Conservation (phyloP, 2,329 filamentous ascomycete genomes). For the Cytospora paraplurivora region DNA sequence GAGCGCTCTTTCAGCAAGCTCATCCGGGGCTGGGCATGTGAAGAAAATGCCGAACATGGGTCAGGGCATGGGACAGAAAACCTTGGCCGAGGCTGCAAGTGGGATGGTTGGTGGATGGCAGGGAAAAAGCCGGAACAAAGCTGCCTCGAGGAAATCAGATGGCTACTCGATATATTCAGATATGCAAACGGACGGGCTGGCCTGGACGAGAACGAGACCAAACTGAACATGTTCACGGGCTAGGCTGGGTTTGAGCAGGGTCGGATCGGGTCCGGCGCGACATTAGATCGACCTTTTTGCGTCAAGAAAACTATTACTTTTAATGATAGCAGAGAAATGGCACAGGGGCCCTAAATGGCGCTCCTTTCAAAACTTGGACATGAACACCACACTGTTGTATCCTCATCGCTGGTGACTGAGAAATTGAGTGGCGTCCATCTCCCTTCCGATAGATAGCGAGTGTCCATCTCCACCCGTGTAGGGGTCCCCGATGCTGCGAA, state of each 20-base stretch:
- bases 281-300: slow-evolving; percentile 11
- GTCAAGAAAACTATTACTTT: slow-evolving; percentile 23
- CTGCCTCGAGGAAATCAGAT: slow-evolving; percentile 8
- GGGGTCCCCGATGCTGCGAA: not conserved
- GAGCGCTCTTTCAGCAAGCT: not conserved
- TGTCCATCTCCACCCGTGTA: not conserved
- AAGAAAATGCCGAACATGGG: slow-evolving; percentile 10
- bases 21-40: not conserved
- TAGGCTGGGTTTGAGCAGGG: not conserved
- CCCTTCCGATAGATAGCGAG: not conserved
- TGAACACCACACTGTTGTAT: not conserved
- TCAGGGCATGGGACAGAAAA: slow-evolving; percentile 9
- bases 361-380: not conserved
- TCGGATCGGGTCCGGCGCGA: slow-evolving; percentile 8
- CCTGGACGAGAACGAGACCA: slow-evolving; percentile 22
- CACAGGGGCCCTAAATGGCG: not conserved
- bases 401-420: not conserved
- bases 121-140: slow-evolving; percentile 5
- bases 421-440: not conserved
- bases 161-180: slow-evolving; percentile 1
- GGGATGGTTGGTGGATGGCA: slow-evolving; percentile 10
- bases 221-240: slow-evolving; percentile 12
- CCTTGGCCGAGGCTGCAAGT: slow-evolving; percentile 3
- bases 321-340: slow-evolving; percentile 28
- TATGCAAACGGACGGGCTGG: slow-evolving; percentile 26